Evolutionary conservation across 73 alveolate species (phyloP).

Genomic region (Loxodes magnus): DNA sequence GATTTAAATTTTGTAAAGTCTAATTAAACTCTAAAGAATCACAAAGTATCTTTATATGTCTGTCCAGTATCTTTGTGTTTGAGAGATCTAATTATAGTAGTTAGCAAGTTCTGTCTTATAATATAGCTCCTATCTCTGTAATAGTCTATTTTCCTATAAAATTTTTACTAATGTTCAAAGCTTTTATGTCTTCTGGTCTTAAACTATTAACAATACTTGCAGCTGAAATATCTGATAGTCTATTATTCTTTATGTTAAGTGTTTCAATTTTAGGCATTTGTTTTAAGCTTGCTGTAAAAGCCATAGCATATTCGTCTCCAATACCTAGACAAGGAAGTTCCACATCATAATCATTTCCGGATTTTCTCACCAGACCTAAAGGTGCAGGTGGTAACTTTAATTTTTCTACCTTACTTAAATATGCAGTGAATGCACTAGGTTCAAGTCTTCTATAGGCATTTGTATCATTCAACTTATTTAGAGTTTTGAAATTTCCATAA

Average conservation of each 20-base stretch:
- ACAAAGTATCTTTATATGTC: constrained; percentile 27
- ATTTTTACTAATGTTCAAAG: background rate
- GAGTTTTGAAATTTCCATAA: too few species aligned
- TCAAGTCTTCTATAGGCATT: too few species aligned
- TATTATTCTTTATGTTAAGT: background rate
- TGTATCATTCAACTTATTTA: too few species aligned
- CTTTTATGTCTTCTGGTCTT: background rate
- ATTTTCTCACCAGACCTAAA: constrained; percentile 6
- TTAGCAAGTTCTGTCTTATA: background rate
- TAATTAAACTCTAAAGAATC: constrained; percentile 25
- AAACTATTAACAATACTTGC: background rate
- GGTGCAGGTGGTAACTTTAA: constrained; percentile 1
- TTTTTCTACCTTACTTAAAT: constrained; percentile 1
- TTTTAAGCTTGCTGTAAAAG: constrained; percentile 8
- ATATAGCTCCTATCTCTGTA: background rate
- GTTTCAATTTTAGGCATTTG: background rate
- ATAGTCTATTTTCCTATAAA: constrained; percentile 1
- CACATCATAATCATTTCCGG: constrained; percentile 1
- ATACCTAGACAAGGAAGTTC: constrained; percentile 7
- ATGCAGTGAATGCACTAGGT: constrained; percentile 3
- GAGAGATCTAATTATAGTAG: constrained; percentile 35
- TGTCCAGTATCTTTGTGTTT: constrained; percentile 54
- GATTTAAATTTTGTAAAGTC: constrained; percentile 31
- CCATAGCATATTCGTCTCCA: constrained; percentile 9
- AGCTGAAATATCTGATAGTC: constrained; percentile 7